Percentiles rank a stretch among this genome's conserved stretches.
These are phyloP conservation scores for Chlamydomonas sp. DNA, from an alignment of 139 green algal species.

Conservation along the genomic window DNA sequence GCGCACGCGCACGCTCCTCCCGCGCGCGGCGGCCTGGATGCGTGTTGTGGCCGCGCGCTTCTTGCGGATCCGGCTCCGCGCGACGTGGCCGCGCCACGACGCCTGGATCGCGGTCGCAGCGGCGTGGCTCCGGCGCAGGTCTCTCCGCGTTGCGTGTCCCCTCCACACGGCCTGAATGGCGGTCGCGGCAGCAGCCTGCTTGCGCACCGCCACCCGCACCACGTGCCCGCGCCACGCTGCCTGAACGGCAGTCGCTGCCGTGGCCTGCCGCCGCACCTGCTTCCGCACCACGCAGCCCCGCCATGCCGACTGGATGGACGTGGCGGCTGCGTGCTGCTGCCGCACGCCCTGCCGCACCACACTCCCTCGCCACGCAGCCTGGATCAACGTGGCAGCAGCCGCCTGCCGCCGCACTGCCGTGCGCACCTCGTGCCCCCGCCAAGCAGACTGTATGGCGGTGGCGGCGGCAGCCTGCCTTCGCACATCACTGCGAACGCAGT, in stretches of 20 bases:
- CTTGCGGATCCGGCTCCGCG: slow-evolving; percentile 3
- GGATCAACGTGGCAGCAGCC: background rate
- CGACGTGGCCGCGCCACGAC: slow-evolving; percentile 21
- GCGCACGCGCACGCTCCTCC: background rate
- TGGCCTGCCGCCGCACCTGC: background rate
- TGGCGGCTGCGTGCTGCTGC: slow-evolving; percentile 4
- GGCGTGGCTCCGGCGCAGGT: slow-evolving; percentile 2
- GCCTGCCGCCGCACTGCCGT: background rate
- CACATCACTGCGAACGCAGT: background rate
- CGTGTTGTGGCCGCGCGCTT: slow-evolving; percentile 3
- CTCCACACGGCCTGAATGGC: slow-evolving; percentile 30
- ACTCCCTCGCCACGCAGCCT: slow-evolving; percentile 19
- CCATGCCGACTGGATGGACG: slow-evolving; percentile 4
- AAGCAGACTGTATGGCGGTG: slow-evolving; percentile 8
- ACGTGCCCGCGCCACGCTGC: too few relatives aligned
- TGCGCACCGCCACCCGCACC: background rate
- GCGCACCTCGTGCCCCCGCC: background rate
- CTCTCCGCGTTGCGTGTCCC: background rate
- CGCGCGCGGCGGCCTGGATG: slow-evolving; percentile 20
- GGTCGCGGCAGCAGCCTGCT: slow-evolving; percentile 3
- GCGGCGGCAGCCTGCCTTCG: background rate
- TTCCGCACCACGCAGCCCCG: background rate
- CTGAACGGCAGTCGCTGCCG: slow-evolving; percentile 11
- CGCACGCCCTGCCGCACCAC: background rate
- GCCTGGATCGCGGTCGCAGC: slow-evolving; percentile 26